Base-by-base conservation (phyloP, 2,329 filamentous ascomycete genomes). In the Colletotrichum eremochloae region DNA sequence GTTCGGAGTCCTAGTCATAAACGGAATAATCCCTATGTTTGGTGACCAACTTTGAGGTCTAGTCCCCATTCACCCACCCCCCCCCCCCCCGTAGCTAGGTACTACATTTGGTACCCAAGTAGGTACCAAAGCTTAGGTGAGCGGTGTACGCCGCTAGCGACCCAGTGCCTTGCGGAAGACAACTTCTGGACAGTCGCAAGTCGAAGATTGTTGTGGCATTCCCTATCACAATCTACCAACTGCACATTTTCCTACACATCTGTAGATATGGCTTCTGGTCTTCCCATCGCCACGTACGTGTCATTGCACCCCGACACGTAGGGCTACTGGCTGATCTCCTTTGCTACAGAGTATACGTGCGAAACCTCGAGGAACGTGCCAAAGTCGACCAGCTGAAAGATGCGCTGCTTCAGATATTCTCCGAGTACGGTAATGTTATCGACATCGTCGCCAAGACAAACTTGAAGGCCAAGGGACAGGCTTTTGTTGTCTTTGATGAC, bases 321-420 rank as follows among this genome's bases (percentile, higher is more conserved):
- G 80, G 65, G 68, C 67, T 68, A 40, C 61, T 60, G 74, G 81
- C 84, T 87, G 76, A 86, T 80, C 18, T 66, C 18, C 29, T 46
- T 50, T 66, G 42, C 60, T 52, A 72, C 80, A 92, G 90, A 74
- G 89, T 92, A 65, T 92, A 92, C 77, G 88, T 91, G 68, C 93
- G 92, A 78, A 98, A 98, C 81, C 91, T 99, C 71, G 94, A 98
- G 83, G 96, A 98, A 86, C 91, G 93, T 79, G 91, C 97, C 82
- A 97, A 97, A 81, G 87, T 94, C 70, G 92, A 95, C 44, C 84
- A 90, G 12, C 87, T 98, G 66, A 93, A 92, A 75, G 89, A 92
- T 75, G 89, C 93, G 0, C 87, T 99, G 20, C 85, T 84, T 31
- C 90, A 92, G 74, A 88, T 98, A 78, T 98, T 98, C 84, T 91